phyloP scores from a whole-genome alignment of 148 eudicot species.

The Limonium bicolor region DNA sequence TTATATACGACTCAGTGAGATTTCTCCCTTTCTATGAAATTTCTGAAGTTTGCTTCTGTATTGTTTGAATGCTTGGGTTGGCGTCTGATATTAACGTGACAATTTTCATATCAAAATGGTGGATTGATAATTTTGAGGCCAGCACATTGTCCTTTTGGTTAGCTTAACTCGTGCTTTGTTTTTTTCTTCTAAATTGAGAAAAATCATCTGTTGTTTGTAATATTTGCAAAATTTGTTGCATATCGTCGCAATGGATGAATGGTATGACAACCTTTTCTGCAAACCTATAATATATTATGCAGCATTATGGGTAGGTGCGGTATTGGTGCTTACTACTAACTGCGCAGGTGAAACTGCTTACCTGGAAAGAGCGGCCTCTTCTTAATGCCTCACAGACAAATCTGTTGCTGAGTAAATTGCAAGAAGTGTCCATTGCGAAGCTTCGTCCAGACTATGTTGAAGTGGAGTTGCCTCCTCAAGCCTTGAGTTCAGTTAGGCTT shows the following conservation, averaged over 20 bases:
- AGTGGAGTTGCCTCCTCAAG: conserved; percentile 61
- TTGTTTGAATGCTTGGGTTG: too few species aligned
- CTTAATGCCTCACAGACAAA: conserved; percentile 71
- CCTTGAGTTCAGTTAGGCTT: conserved; percentile 67
- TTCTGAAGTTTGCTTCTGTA: too few species aligned
- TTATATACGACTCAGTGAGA: conserved; percentile 80
- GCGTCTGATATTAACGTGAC: too few species aligned
- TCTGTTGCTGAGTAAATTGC: conserved; percentile 71
- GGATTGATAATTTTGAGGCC: too few species aligned
- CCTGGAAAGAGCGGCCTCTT: conserved; percentile 70
- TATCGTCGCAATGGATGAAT: too few species aligned
- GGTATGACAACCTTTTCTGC: too few species aligned
- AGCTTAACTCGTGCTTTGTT: too few species aligned
- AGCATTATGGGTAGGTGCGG: background rate
- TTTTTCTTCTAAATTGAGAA: too few species aligned
- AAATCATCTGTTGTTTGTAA: too few species aligned
- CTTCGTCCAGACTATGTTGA: conserved; percentile 73
- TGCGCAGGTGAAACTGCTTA: conserved; percentile 68
- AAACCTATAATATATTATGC: background rate
- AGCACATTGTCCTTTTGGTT: too few species aligned
- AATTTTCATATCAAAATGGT: too few species aligned
- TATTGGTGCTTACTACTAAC: background rate
- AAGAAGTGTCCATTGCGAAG: conserved; percentile 78
- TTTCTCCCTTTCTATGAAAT: background rate
- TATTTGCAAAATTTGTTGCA: too few species aligned